Evolutionary conservation across 768 basidiomycete genomes (phyloP), one percentile per base, ranked within the genome.

Genomic region (Mrakia hoshinonis): DNA sequence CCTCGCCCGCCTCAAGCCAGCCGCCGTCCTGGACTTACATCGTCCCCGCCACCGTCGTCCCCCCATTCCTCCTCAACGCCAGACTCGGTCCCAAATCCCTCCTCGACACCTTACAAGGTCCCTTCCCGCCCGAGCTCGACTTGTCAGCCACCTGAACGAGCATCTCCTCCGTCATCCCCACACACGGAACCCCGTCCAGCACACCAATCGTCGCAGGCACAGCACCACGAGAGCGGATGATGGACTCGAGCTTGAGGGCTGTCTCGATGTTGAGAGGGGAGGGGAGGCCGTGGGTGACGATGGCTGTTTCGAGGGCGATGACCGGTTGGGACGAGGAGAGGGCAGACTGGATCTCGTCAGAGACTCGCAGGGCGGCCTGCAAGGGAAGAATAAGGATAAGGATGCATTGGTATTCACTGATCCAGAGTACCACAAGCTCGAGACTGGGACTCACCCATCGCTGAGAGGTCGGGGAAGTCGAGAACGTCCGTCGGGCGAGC

Each of bases 121-220:
- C 49, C 49, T 51, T 51, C 22, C 49, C 49, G 49, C 20, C 49
- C 20, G 20, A 18, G 49, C 20, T 51, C 9, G 11, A 6, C 49
- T 39, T 61, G 62, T 81, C 81, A 1, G 90, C 88, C 60, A 97
- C 81, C 62, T 84, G 81, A 74, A 86, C 85, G 22, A 97, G 81
- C 76, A 97, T 86, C 4, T 79, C 65, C 6, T 82, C 3, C 13
- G 11, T 68, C 64, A 98, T 79, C 4, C 96, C 96, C 73, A 98
- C 86, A 80, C 93, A 92, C 76, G 96, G 84, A 24, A 87, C 85
- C 13, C 95, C 95, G 22, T 82, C 83, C 36, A 98, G 81, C 55
- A 99, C 79, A 18, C 88, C 93, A 73, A 98, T 89, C 0, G 93
- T 97, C 0, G 95, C 94, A 9, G 96, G 96, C 29, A 89, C 81